Conservation (phyloP, 345 rosid species). For the Murraya paniculata region DNA sequence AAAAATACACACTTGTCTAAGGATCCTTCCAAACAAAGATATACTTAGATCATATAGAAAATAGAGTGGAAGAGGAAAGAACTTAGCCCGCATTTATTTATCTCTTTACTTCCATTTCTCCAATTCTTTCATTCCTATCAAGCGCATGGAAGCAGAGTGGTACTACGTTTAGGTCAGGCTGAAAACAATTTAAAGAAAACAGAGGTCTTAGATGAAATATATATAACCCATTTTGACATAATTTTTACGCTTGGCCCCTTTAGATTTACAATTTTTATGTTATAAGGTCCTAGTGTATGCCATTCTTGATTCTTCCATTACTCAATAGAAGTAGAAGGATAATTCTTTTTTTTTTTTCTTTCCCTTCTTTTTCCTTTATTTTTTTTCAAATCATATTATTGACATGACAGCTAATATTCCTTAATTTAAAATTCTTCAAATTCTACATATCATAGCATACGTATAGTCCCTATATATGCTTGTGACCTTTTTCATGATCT, state of each 20-base stretch:
- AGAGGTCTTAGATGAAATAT: too few relatives aligned
- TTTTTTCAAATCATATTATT: background rate
- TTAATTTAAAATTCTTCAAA: background rate
- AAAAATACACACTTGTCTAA: too few relatives aligned
- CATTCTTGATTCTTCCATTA: too few relatives aligned
- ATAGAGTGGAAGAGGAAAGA: background rate
- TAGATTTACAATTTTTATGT: background rate
- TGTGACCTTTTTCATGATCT: too few relatives aligned
- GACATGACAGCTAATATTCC: slow-evolving; percentile 5
- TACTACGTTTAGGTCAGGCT: background rate
- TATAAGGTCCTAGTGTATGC: too few relatives aligned
- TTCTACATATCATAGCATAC: background rate
- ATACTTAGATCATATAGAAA: background rate
- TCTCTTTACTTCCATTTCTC: background rate
- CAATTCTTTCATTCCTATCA: background rate
- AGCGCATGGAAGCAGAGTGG: background rate
- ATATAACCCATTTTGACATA: too few relatives aligned
- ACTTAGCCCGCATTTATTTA: background rate
- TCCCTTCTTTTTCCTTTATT: too few relatives aligned
- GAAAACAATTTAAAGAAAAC: too few relatives aligned
- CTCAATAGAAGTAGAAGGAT: too few relatives aligned
- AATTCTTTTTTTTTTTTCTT: too few relatives aligned
- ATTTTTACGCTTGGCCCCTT: background rate
- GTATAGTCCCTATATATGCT: too few relatives aligned
- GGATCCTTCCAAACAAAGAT: too few relatives aligned